Evolutionary conservation across 2,329 filamentous ascomycete species (phyloP), one percentile per base, ranked within the genome.

Genomic region (Raffaelea deltoideospora): DNA sequence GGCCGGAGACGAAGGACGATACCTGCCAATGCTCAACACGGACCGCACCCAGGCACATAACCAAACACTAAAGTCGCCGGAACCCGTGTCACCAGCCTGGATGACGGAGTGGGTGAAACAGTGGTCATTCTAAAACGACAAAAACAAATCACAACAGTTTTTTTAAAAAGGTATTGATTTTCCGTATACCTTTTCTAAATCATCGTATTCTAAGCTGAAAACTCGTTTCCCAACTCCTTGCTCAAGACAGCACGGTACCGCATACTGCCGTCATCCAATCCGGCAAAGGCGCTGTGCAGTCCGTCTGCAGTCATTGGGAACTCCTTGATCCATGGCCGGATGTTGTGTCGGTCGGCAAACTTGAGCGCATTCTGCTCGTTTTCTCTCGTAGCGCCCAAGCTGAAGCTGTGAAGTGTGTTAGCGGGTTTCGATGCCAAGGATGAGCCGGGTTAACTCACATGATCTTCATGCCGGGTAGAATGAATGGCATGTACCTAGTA

Each of bases 271-370:
- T 54, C 52, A 3, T 23, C 14, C n/a, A 40, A 32, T 21, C 31
- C 32, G 14, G 70, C 64, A 56, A 76, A 62, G 40, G 76, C 70
- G 15, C 72, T 47, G 23, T 76, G 29, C 28, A 37, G 19, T 5
- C 36, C 36, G 7, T 33, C 54, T 2, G 60, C 18, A 4, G 22
- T 34, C 62, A 79, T 63, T 1, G 65, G 61, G 29, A 65, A 57
- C 50, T 64, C 56, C 45, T 73, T 53, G 24, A 76, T 59, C 66
- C 68, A 72, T 1, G 72, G 63, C 53, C 66, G 63, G 27, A 79
- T 56, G 5, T 63, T 61, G 54, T 75, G 67, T 32, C 72, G 63
- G 0, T 61, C 70, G 10, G 68, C 73, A 41, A 79, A 61, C 34
- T 64, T 45, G 40, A 79, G 47, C 71, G 79, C 78, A 45, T 73